Evolutionary conservation across 2,329 filamentous ascomycete genomes (phyloP).

Genomic region (Penicillium sp.): DNA sequence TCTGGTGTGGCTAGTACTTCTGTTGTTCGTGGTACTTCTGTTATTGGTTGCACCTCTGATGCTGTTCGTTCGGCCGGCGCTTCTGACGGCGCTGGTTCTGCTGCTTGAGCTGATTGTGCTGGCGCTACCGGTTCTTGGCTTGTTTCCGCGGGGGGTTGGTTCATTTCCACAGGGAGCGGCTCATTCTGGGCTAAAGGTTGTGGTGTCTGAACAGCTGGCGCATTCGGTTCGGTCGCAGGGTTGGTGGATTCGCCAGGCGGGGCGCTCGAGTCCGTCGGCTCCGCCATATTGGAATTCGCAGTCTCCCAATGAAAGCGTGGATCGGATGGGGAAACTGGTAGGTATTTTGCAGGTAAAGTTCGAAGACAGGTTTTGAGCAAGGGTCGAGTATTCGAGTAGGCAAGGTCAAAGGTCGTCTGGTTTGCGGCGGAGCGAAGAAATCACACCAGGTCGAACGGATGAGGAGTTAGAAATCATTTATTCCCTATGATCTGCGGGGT

Average conservation of each 20-base stretch:
- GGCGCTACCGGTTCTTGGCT: neutral
- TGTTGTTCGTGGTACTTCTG: neutral
- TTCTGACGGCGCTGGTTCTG: neutral
- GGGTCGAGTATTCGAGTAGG: slow-evolving; percentile 9
- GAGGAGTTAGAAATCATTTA: slow-evolving; percentile 26
- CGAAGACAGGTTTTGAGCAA: neutral
- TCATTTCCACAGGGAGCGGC: slow-evolving; percentile 14
- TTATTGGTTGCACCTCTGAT: neutral
- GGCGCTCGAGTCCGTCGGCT: slow-evolving; percentile 20
- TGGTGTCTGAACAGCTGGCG: slow-evolving; percentile 13
- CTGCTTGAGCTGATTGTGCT: neutral
- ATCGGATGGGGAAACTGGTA: neutral
- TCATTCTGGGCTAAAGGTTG: slow-evolving; percentile 19
- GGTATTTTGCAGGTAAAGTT: neutral
- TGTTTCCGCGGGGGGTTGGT: neutral
- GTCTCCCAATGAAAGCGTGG: slow-evolving; percentile 8
- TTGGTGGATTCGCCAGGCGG: slow-evolving; percentile 19
- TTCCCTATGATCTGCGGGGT: slow-evolving; percentile 16
- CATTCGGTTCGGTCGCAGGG: slow-evolving; percentile 14
- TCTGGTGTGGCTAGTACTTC: neutral
- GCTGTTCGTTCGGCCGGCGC: neutral
- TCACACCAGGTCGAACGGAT: slow-evolving; percentile 23
- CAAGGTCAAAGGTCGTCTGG: slow-evolving; percentile 22
- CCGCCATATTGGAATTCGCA: slow-evolving; percentile 19
- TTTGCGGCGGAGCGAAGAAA: slow-evolving; percentile 22